Evolutionary conservation across 306 rosid genomes (phyloP), one percentile per base, ranked within the genome.

Genomic region (Acacia crassicarpa): DNA sequence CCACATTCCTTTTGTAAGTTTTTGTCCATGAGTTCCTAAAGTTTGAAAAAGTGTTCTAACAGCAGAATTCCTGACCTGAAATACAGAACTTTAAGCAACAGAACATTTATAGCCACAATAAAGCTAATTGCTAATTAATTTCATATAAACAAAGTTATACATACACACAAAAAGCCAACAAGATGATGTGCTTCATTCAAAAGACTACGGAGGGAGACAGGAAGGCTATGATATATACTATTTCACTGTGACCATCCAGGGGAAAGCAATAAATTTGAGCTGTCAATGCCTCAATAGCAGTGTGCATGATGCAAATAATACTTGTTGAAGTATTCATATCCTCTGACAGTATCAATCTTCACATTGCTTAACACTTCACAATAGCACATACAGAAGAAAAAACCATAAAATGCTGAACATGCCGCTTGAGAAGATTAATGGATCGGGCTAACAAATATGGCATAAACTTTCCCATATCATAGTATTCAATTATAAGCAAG

Each of bases 1-100:
- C 99, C 99, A 95, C 97, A 93, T 90, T 81, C 84, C 86, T 87
- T 84, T 84, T 12, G 99, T 90, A 85, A 95, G 97, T 85, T 95
- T 95, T 83, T 93, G 97, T 32, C 99, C 99, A 66, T 93, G 93
- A 80, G 93, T 89, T 81, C 99, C 95, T 75, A 95, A 87, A 74
- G 95, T 93, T 85, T 95, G 98, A 86, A 95, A 95, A 77, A 95
- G 93, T 83, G 99, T 93, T 87, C 99, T 91, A 59, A 95, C 90
- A 45, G 99, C 94, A 88, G 98, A 89, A 87, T 95, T 95, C 77
- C 99, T 89, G 70, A 95, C 99, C 99, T 95, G 89, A 82, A 86
- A 84, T 65, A 80, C 27, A 79, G 59, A 80, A 23, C 46, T 67
- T 71, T 76, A 13, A 72, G 73, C 10, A 25, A 51, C 16, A 23